A percentile compares a stretch with the other conserved stretches of the same genome.
phyloP scores from a whole-genome alignment of 345 rosid genomes.

The Murraya koenigii region DNA sequence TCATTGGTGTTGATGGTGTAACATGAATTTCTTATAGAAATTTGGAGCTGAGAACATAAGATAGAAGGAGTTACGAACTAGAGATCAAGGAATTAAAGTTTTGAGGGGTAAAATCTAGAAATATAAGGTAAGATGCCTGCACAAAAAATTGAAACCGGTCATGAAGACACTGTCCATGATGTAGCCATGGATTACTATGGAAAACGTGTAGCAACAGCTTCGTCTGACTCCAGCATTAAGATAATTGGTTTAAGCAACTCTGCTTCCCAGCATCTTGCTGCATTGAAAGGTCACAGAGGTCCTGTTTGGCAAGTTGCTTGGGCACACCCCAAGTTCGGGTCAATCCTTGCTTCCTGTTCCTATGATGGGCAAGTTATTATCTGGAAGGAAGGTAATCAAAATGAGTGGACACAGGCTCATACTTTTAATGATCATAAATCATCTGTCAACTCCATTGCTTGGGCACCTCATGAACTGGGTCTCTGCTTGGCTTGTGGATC shows the following conservation, averaged over 20 bases:
- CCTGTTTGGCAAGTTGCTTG: constrained; percentile 26
- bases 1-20: neutral
- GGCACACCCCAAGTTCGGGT: constrained; percentile 27
- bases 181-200: constrained; percentile 28
- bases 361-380: constrained; percentile 22
- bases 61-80: neutral
- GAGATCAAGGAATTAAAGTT: neutral
- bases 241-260: constrained; percentile 17
- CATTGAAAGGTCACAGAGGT: constrained; percentile 20
- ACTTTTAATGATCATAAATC: constrained; percentile 21
- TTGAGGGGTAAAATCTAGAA: neutral
- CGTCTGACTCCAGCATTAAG: constrained; percentile 19
- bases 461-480: constrained; percentile 28
- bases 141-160: constrained; percentile 23
- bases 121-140: constrained; percentile 17
- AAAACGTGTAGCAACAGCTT: constrained; percentile 24
- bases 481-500: constrained; percentile 25
- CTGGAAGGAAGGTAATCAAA: constrained; percentile 25
- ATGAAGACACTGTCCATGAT: constrained; percentile 20
- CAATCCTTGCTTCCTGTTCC: constrained; percentile 22
- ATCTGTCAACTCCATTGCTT: constrained; percentile 20
- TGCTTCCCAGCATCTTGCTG: constrained; percentile 19
- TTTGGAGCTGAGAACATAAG: neutral
- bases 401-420: constrained; percentile 19
- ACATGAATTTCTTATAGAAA: neutral